phyloP scores from a whole-genome alignment of 352 stramenopile species.

The Thalassiosira livingstoniorum region DNA sequence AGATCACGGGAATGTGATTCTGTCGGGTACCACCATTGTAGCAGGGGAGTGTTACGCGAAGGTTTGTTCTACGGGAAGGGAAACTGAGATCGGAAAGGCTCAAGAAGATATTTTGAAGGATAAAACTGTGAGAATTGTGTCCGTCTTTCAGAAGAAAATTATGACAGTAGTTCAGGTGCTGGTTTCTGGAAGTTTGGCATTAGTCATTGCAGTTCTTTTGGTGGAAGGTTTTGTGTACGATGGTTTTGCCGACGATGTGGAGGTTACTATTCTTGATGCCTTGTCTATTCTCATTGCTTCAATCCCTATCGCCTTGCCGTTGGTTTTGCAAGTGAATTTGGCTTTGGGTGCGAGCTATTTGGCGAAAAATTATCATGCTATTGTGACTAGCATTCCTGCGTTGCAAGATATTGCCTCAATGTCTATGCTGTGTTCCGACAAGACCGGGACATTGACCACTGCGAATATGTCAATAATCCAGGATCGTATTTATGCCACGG shows the following conservation, averaged over 20 bases:
- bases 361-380: conserved; percentile 90
- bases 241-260: conserved; percentile 55
- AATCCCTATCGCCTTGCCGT: conserved; percentile 91
- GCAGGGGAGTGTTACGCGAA: conserved; percentile 76
- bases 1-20: conserved; percentile 66
- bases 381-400: conserved; percentile 92
- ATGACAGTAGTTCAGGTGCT: conserved; percentile 92
- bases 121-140: conserved; percentile 89
- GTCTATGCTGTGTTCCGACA: conserved; percentile 6
- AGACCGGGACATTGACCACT: conserved; percentile 94
- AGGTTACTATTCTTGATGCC: conserved; percentile 56
- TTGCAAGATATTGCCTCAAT: conserved; percentile 93
- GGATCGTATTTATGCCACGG: conserved; percentile 69
- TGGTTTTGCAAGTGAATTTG: conserved; percentile 83
- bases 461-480: conserved; percentile 79
- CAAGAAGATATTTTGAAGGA: conserved; percentile 76
- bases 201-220: conserved; percentile 90
- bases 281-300: conserved; percentile 93
- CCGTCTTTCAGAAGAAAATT: conserved; percentile 93
- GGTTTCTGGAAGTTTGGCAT: conserved; percentile 87
- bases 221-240: conserved; percentile 68
- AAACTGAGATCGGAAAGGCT: conserved; percentile 82
- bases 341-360: conserved; percentile 84
- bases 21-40: conserved; percentile 66
- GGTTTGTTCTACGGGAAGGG: conserved; percentile 65